Base-by-base conservation (phyloP, 768 basidiomycete species). In the Lactarius hatsudake region DNA sequence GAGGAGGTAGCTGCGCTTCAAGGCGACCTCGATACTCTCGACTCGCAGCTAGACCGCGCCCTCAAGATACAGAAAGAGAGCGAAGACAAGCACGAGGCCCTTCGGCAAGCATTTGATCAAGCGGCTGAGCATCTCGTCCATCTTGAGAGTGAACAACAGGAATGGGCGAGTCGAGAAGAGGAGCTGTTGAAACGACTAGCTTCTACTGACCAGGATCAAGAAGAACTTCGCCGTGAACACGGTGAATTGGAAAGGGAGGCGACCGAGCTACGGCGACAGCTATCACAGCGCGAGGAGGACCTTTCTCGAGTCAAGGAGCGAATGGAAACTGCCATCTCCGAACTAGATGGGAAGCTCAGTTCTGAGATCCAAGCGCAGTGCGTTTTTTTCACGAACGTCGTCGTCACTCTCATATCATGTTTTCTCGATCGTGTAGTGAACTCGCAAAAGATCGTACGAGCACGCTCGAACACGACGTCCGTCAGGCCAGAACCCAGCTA, bases 101-200 rank as follows among this genome's bases (percentile, higher is more conserved):
- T 93, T 59, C 83, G 86, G 32, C 79, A 83, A 59, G 89, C 88
- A 18, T 94, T 94, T 74, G 89, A 93, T 61, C 82, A 93, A 71
- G 93, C 94, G 23, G 90, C 92, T 1, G 89, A 93, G 69, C 93
- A 95, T 74, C 84, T 96, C 32, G 88, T 91, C 8, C 83, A 88
- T 0, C 78, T 96, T 42, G 96, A 98, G 78, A 77, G 80, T 66
- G 89, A 94, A 72, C 87, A 91, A 73, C 83, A 86, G 64, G 82
- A 83, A 18, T 91, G 89, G 88, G 78, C 77, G 36, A 75, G 75
- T 38, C 80, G 86, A 60, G 94, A 98, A 75, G 76, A 74, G 0
- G 89, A 89, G 63, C 79, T 94, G 5, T 73, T 78, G 6, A 84
- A 82, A 30, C 83, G 88, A 62, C 77, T 92, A 17, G 54, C 67